Base-by-base conservation (phyloP, 164 flowering plant genomes). In the Litsea cubeba region DNA sequence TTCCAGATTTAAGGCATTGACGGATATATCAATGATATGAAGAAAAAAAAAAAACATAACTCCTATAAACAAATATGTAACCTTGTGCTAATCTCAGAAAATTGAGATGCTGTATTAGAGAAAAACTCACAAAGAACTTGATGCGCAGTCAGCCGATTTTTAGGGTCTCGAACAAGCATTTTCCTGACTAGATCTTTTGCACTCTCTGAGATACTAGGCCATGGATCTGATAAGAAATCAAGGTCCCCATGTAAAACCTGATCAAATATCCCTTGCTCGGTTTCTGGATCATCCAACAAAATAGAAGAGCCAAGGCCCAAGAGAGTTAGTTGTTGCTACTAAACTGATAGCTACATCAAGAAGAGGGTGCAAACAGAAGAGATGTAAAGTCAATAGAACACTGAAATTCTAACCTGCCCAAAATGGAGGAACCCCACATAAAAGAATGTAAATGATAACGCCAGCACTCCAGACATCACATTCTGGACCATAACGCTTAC, bases 401-500 rank as follows among this genome's bases (percentile, higher is more conserved):
- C 18, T 3, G 64, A 20, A 68, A 54, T 25, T 15, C 90, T 81
- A 83, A 93, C 98, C 98, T 11, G 83, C 97, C 97, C 97, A 93
- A 87, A 93, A 93, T 68, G 98, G 97, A 83, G 98, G 95, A 68
- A 88, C 90, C 24, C 98, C 98, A 82, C 87, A 73, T 62, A 93
- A 77, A 50, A 93, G 82, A 82, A 91, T 90, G 83, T 88, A 93
- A 25, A 89, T 57, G 51, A 93, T 91, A 46, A 93, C 91, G 20
- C 98, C 98, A 35, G 88, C 97, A 85, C 98, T 93, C 98, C 98
- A 93, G 35, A 93, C 90, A 83, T 93, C 98, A 20, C 90, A 85
- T 78, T 89, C 94, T 51, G 87, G 94, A 74, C 97, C 90, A 77
- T 93, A 93, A 65, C 71, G 76, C 83, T 89, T 89, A 24, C 74